Conservation (phyloP, 176 grass and related monocot species). For the Avena insularis region DNA sequence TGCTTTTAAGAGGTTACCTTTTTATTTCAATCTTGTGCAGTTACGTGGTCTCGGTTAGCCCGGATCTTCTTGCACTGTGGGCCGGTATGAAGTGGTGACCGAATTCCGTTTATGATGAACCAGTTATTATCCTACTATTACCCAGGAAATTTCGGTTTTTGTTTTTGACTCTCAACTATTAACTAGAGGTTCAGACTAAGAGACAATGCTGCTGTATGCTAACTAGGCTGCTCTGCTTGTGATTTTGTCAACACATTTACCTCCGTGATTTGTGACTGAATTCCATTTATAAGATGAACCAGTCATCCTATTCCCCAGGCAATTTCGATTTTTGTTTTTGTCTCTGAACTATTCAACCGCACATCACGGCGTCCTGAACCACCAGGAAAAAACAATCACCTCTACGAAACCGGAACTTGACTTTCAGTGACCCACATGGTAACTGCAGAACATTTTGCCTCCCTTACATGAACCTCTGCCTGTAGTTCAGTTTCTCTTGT, state of each 20-base stretch:
- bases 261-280: too few relatives aligned
- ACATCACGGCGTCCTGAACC: neutral
- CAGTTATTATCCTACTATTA: too few relatives aligned
- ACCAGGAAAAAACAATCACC: slow-evolving; percentile 1
- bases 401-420: neutral
- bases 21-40: neutral
- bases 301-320: too few relatives aligned
- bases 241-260: neutral
- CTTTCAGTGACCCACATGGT: neutral
- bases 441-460: neutral
- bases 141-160: too few relatives aligned
- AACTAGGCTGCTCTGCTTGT: neutral
- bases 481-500: neutral
- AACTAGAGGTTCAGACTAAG: neutral
- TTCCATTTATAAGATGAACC: neutral
- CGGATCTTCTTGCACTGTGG: neutral
- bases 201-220: neutral
- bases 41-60: neutral
- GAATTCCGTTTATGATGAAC: too few relatives aligned
- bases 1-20: neutral
- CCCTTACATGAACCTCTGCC: neutral
- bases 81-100: neutral
- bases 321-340: too few relatives aligned
- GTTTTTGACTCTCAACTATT: neutral
- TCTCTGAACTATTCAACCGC: too few relatives aligned